phyloP scores from a whole-genome alignment of 2,329 filamentous ascomycete species.

The Cryphonectria naterciae region DNA sequence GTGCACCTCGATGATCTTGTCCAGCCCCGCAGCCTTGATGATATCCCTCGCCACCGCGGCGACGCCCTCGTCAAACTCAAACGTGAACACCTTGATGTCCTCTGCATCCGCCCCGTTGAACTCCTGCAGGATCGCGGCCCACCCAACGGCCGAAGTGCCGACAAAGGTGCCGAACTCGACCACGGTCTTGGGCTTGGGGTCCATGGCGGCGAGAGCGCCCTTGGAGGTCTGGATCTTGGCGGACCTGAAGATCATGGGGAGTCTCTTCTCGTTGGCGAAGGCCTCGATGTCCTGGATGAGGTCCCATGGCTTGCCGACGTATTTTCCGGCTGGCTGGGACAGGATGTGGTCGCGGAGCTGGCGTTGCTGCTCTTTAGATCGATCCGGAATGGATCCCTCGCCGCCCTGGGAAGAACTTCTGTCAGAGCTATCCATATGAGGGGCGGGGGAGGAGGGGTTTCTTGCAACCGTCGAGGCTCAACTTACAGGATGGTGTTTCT shows the following conservation, averaged over 20 bases:
- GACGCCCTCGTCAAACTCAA: slow-evolving; percentile 40
- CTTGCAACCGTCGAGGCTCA: neutral
- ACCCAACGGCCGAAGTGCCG: slow-evolving; percentile 42
- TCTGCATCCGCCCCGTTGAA: slow-evolving; percentile 30
- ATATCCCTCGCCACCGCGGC: slow-evolving; percentile 39
- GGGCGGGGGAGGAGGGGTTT: too few species aligned
- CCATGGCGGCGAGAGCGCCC: slow-evolving; percentile 32
- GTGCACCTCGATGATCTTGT: slow-evolving; percentile 39
- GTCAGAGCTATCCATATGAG: neutral
- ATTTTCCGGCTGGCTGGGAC: slow-evolving; percentile 23
- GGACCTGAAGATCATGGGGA: slow-evolving; percentile 40
- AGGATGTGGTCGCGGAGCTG: slow-evolving; percentile 28
- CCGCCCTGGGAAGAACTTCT: neutral
- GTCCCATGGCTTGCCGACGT: slow-evolving; percentile 36
- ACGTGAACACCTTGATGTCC: slow-evolving; percentile 39
- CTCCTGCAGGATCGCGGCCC: slow-evolving; percentile 35
- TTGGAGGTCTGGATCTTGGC: slow-evolving; percentile 36
- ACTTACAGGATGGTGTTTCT: neutral
- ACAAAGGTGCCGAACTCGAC: slow-evolving; percentile 44
- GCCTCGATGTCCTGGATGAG: slow-evolving; percentile 38
- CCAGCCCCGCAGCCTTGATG: slow-evolving; percentile 40
- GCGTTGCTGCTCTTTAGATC: neutral
- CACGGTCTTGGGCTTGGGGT: slow-evolving; percentile 37
- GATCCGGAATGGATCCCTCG: neutral
- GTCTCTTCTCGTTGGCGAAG: slow-evolving; percentile 36